Evolutionary conservation across 1,284 basidiomycete genomes (phyloP).

Genomic region (Lentinus polychrous): DNA sequence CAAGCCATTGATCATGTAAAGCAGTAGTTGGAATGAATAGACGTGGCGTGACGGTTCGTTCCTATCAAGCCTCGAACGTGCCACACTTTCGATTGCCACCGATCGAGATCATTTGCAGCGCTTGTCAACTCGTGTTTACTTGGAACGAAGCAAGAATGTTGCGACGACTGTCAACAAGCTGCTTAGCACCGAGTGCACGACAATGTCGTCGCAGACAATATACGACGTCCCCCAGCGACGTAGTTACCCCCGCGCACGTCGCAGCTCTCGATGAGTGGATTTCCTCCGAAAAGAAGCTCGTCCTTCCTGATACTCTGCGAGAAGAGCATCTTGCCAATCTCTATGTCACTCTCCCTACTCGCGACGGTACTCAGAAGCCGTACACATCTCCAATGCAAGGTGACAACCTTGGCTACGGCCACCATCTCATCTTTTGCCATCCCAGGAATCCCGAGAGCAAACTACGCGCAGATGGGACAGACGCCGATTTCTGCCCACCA

Average conservation of each 20-base stretch:
- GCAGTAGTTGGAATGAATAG: no score
- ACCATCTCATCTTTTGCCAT: conserved; percentile 75
- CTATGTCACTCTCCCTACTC: conserved; percentile 65
- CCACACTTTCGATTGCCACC: no score
- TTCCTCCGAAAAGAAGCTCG: conserved; percentile 33
- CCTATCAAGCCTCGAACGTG: no score
- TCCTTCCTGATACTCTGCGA: conserved; percentile 38
- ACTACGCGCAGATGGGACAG: conserved; percentile 67
- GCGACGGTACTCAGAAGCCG: conserved; percentile 43
- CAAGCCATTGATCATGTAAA: no score
- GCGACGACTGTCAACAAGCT: no score
- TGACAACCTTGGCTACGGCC: conserved; percentile 48
- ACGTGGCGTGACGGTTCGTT: no score
- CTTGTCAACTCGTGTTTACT: no score
- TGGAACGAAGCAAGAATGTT: no score
- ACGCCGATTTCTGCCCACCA: conserved; percentile 65
- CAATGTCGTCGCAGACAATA: no score
- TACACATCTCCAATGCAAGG: conserved; percentile 35
- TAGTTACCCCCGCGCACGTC: conserved; percentile 13
- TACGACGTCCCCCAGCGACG: conserved; percentile 10
- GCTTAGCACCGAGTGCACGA: no score
- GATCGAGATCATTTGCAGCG: no score
- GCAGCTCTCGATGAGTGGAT: conserved; percentile 46
- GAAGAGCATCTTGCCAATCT: conserved; percentile 51
- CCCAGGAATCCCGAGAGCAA: conserved; percentile 50